phyloP scores from a whole-genome alignment of 495 filamentous ascomycete species.

The Penicillium parvum region DNA sequence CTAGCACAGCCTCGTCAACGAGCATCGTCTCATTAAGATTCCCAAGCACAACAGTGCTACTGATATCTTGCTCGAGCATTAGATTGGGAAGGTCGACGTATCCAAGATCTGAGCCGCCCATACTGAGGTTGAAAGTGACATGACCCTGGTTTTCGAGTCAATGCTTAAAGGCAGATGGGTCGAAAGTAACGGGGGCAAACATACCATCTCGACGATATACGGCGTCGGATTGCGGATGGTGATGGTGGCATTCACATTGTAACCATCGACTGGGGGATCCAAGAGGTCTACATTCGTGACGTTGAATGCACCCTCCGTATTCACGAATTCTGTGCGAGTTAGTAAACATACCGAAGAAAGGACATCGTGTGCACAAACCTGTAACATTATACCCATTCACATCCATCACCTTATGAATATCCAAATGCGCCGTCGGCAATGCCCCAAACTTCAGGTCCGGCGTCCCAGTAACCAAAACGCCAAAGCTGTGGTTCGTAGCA shows the following conservation, averaged over 20 bases:
- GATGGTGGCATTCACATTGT: slow-evolving; percentile 31
- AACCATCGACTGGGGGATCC: slow-evolving; percentile 19
- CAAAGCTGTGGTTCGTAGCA: slow-evolving; percentile 22
- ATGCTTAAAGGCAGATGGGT: too few relatives aligned
- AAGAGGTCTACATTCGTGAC: slow-evolving; percentile 23
- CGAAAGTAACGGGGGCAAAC: neutral
- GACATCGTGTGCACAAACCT: neutral
- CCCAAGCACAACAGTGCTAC: slow-evolving; percentile 16
- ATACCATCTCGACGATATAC: slow-evolving; percentile 26
- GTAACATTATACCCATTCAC: slow-evolving; percentile 13
- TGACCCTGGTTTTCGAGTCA: too few relatives aligned
- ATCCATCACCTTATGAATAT: slow-evolving; percentile 27
- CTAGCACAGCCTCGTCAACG: slow-evolving; percentile 16
- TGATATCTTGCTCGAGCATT: slow-evolving; percentile 12
- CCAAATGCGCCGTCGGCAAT: slow-evolving; percentile 25
- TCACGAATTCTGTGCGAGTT: slow-evolving; percentile 19
- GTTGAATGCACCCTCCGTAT: slow-evolving; percentile 21
- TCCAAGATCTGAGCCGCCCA: slow-evolving; percentile 19
- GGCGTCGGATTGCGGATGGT: slow-evolving; percentile 21
- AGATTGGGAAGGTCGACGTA: slow-evolving; percentile 28
- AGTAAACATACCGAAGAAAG: neutral
- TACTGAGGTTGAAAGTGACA: slow-evolving; percentile 26
- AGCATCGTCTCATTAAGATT: slow-evolving; percentile 19
- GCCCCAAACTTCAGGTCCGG: slow-evolving; percentile 21
- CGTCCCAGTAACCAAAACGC: slow-evolving; percentile 18